A percentile compares a stretch with the other conserved stretches of the same genome.
Evolutionary conservation across 768 basidiomycete species (phyloP).

Genomic region (Royoungia palumana): DNA sequence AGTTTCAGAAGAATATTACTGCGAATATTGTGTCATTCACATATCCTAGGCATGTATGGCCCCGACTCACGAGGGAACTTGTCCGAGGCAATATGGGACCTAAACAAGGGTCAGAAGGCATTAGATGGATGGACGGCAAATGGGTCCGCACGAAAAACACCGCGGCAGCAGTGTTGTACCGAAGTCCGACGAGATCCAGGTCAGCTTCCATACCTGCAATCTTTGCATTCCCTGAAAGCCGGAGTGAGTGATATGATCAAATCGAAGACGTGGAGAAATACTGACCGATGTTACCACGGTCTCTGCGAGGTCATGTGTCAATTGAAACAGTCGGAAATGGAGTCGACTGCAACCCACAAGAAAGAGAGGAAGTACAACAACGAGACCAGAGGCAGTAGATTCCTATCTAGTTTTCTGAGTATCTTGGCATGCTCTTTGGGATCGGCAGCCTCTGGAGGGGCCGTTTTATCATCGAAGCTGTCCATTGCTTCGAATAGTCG

Average conservation of each 20-base stretch:
- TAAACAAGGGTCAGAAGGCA: conserved; percentile 6
- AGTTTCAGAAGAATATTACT: conserved; percentile 30
- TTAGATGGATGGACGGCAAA: background rate
- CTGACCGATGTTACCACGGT: conserved; percentile 45
- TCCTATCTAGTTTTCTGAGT: conserved; percentile 40
- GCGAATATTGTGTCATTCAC: background rate
- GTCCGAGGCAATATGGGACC: conserved; percentile 36
- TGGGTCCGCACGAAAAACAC: conserved; percentile 29
- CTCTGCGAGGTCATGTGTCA: conserved; percentile 23
- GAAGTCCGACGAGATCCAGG: conserved; percentile 24
- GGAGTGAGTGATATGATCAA: conserved; percentile 1
- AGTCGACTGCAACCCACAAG: conserved; percentile 30
- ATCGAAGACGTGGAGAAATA: background rate
- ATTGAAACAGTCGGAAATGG: background rate
- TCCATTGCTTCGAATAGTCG: background rate
- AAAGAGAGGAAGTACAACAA: conserved; percentile 41
- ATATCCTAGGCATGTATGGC: background rate
- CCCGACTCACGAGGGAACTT: conserved; percentile 37
- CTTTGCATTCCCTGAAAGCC: conserved; percentile 30
- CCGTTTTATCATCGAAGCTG: background rate
- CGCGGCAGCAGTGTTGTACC: conserved; percentile 32
- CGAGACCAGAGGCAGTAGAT: conserved; percentile 39
- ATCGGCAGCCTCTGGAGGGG: background rate
- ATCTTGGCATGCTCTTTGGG: conserved; percentile 13
- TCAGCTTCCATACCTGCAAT: conserved; percentile 42